phyloP scores from a whole-genome alignment of 1,284 basidiomycete species.

The Porodaedalea pini region DNA sequence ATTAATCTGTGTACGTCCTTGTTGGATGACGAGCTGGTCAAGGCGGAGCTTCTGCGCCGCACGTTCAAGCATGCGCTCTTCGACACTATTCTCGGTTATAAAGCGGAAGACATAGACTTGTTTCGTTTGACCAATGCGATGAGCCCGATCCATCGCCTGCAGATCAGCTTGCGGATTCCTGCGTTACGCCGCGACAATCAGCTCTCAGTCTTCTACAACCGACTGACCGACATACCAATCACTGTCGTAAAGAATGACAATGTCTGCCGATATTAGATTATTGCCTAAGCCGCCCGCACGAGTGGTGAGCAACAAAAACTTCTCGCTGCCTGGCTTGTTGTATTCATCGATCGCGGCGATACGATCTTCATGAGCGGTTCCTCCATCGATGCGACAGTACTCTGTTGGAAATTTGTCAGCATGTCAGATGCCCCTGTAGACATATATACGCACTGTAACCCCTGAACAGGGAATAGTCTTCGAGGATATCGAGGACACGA shows the following conservation, averaged over 20 bases:
- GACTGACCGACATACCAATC: conserved; percentile 70
- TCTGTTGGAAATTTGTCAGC: too few species aligned
- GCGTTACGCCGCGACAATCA: too few species aligned
- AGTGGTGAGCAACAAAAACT: conserved; percentile 96
- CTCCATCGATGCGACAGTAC: conserved; percentile 96
- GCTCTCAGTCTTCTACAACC: too few species aligned
- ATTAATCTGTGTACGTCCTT: conserved; percentile 73
- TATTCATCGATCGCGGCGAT: conserved; percentile 97
- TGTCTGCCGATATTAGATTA: conserved; percentile 92
- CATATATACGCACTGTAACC: conserved; percentile 75
- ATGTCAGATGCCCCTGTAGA: too few species aligned
- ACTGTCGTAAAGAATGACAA: conserved; percentile 96
- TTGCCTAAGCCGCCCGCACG: conserved; percentile 98
- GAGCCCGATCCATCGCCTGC: conserved; percentile 98
- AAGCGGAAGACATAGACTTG: conserved; percentile 99
- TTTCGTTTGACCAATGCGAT: conserved; percentile 98
- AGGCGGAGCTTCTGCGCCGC: conserved; percentile 95
- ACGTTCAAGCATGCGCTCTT: conserved; percentile 95
- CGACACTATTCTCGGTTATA: conserved; percentile 90
- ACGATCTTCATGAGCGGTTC: conserved; percentile 94
- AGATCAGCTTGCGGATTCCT: conserved; percentile 98
- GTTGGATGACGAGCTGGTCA: conserved; percentile 97
- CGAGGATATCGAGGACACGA: conserved; percentile 88
- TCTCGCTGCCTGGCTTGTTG: conserved; percentile 92
- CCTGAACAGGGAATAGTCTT: conserved; percentile 96